Evolutionary conservation across 2,329 filamentous ascomycete species (phyloP), one percentile per base, ranked within the genome.

Genomic region (Ceratocystis destructans): DNA sequence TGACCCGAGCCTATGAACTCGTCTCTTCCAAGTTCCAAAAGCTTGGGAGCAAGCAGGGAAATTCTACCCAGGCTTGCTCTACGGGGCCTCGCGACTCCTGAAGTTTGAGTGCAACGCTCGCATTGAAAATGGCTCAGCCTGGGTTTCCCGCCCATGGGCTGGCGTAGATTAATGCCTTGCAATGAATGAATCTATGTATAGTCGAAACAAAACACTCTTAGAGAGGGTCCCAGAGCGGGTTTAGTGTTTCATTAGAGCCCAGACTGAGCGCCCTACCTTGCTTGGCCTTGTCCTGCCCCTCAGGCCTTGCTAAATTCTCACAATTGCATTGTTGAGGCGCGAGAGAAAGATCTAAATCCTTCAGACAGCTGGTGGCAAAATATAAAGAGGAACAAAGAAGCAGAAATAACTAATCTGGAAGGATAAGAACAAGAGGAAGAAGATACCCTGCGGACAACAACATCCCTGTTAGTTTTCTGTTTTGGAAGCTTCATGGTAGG

Each of bases 131-230:
- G 17, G 46, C 17, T 22, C 20, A 22, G 46, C 20, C 20, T 50
- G n/a, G 46, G 46, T n/a, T 22, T 50, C 17, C 46, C 46, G 46
- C 1, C 17, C 12, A 17, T 28, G 12, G 50, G 10, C 50, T 57
- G 25, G 22, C 10, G 46, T 17, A n/a, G 1, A 17, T 50, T 50
- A 22, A 22, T 22, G 7, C 20, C 20, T 50, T 17, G 46, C 46
- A 17, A 17, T 15, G 3, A 28, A 12, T 25, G 22, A 25, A 25
- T 57, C 50, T 57, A 57, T 57, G 50, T 57, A 57, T 57, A 57
- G 50, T 57, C 25, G 25, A 57, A 57, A 57, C 50, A 57, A 57
- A 57, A 57, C 50, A 57, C 25, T 57, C 33, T 37, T 33, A 8
- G 46, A 17, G 20, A 5, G n/a, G 20, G 50, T 10, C 50, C 20